phyloP scores from a whole-genome alignment of 768 basidiomycete species.

The Boletus sensibilis region DNA sequence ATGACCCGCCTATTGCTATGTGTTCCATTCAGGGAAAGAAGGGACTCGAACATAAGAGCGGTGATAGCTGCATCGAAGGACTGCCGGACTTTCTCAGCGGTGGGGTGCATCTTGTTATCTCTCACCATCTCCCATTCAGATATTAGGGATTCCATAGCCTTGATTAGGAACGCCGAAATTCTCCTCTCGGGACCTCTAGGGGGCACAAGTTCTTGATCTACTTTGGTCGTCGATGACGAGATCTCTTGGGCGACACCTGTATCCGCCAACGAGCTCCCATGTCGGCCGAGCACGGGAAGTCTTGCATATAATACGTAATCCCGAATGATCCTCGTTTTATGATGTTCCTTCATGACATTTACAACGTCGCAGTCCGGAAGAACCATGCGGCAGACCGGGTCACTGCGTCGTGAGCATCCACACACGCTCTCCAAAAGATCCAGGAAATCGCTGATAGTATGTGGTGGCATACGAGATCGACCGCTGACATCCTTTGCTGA shows the following conservation, averaged over 20 bases:
- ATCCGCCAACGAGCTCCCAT: conserved; percentile 5
- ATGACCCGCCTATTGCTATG: conserved; percentile 59
- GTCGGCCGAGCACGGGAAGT: conserved; percentile 45
- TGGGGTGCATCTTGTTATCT: conserved; percentile 37
- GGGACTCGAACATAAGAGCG: conserved; percentile 67
- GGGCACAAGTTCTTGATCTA: conserved; percentile 37
- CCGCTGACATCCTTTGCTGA: conserved; percentile 38
- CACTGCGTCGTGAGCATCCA: conserved; percentile 46
- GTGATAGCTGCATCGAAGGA: conserved; percentile 68
- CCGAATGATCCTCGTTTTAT: conserved; percentile 55
- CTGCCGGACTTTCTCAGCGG: conserved; percentile 63
- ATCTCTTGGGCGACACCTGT: conserved; percentile 1
- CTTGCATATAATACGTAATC: conserved; percentile 68
- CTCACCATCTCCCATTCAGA: conserved; percentile 48
- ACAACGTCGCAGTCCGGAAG: conserved; percentile 73
- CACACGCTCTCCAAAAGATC: conserved; percentile 64
- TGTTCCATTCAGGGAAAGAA: conserved; percentile 64
- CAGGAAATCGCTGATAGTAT: conserved; percentile 61
- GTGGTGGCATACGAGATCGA: conserved; percentile 46
- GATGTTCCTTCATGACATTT: conserved; percentile 57
- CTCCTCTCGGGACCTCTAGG: conserved; percentile 61
- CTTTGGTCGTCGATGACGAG: conserved; percentile 3
- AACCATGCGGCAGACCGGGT: conserved; percentile 46
- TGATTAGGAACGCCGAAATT: conserved; percentile 60
- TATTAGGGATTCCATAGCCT: conserved; percentile 52